Percentiles rank a stretch among this genome's conserved stretches.
These are phyloP conservation scores for Pouteria campechiana DNA, from an alignment of 179 eudicot species.

Conservation along the genomic window DNA sequence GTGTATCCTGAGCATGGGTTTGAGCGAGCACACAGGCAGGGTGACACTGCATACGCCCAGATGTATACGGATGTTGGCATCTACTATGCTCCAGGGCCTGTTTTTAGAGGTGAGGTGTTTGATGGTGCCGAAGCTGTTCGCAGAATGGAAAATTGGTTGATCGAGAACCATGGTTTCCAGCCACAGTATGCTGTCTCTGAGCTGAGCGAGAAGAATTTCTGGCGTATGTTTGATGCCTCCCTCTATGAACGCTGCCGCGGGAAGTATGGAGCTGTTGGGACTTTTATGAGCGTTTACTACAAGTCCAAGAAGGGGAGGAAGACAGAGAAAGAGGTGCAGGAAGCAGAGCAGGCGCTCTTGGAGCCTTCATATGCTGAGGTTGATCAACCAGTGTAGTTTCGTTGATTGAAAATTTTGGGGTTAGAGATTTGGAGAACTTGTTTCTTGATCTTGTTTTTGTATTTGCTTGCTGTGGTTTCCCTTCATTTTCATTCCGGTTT, in stretches of 20 bases:
- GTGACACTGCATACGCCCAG: constrained; percentile 75
- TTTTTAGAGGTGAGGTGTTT: constrained; percentile 84
- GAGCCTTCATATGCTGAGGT: constrained; percentile 67
- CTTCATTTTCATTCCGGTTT: no score
- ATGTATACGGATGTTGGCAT: constrained; percentile 96
- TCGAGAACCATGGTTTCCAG: constrained; percentile 81
- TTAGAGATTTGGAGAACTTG: no score
- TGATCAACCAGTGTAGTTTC: constrained; percentile 20
- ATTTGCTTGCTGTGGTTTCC: no score
- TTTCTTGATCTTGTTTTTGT: no score
- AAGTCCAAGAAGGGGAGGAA: constrained; percentile 94
- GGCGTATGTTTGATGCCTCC: constrained; percentile 88
- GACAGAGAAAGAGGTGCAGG: constrained; percentile 91
- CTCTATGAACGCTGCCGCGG: constrained; percentile 71
- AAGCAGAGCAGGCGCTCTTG: constrained; percentile 62
- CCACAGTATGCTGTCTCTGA: constrained; percentile 88
- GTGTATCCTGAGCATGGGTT: constrained; percentile 86
- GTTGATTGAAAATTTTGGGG: constrained; percentile 6
- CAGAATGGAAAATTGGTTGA: constrained; percentile 70
- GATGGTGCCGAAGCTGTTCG: constrained; percentile 78
- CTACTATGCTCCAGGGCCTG: constrained; percentile 85
- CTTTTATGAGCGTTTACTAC: constrained; percentile 93
- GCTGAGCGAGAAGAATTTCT: constrained; percentile 70
- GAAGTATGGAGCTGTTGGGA: constrained; percentile 84
- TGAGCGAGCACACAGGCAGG: constrained; percentile 64